phyloP scores from a whole-genome alignment of 345 rosid species.

The Citropsis articulata region DNA sequence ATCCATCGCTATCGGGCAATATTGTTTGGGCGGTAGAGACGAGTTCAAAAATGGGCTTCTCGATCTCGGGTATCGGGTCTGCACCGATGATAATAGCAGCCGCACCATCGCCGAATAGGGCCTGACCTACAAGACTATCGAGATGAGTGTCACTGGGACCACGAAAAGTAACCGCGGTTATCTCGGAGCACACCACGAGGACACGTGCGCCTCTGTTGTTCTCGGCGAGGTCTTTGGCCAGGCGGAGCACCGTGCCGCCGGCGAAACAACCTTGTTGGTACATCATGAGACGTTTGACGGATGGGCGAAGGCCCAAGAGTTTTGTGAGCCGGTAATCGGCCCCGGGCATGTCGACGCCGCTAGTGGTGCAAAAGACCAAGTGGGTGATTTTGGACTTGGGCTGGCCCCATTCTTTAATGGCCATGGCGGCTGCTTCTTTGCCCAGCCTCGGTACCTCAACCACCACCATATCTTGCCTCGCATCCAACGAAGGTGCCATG shows the following conservation, averaged over 20 bases:
- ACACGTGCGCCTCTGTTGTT: constrained; percentile 51
- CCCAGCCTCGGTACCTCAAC: constrained; percentile 47
- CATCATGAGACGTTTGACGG: constrained; percentile 55
- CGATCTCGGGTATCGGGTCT: constrained; percentile 26
- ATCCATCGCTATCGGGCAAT: constrained; percentile 47
- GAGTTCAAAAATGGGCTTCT: constrained; percentile 41
- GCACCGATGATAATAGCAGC: constrained; percentile 47
- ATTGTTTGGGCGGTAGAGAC: constrained; percentile 43
- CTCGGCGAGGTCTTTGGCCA: constrained; percentile 56
- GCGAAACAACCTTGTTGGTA: constrained; percentile 56
- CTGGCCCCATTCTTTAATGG: constrained; percentile 56
- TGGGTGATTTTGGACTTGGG: constrained; percentile 60
- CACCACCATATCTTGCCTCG: constrained; percentile 45
- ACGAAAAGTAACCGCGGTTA: constrained; percentile 36
- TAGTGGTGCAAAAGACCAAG: constrained; percentile 51
- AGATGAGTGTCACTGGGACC: constrained; percentile 43
- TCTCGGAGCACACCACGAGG: constrained; percentile 47
- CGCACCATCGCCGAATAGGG: constrained; percentile 49
- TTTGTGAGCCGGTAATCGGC: constrained; percentile 60
- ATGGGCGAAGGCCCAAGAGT: constrained; percentile 51
- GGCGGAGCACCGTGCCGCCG: constrained; percentile 46
- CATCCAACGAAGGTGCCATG: constrained; percentile 46
- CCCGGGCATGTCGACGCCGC: constrained; percentile 61
- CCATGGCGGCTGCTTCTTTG: constrained; percentile 49
- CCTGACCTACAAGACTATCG: constrained; percentile 50